phyloP scores from a whole-genome alignment of 495 filamentous ascomycete species.

The Penicillium riverlandense region DNA sequence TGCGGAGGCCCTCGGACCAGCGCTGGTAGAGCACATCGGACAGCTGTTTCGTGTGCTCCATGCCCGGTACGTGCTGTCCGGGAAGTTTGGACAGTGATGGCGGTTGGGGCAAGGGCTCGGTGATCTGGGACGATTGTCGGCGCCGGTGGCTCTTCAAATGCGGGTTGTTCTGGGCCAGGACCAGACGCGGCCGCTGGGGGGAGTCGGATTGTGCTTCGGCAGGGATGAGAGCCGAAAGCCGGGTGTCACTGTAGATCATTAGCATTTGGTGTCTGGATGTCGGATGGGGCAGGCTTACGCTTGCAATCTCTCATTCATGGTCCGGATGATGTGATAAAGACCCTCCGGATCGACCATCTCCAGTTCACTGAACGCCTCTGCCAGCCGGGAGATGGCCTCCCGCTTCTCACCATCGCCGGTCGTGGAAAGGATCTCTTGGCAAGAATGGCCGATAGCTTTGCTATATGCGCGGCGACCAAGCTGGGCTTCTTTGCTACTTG shows the following conservation, averaged over 20 bases:
- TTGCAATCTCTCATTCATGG: constrained; percentile 55
- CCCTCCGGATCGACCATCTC: constrained; percentile 89
- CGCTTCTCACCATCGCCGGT: constrained; percentile 67
- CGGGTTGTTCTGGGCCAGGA: constrained; percentile 76
- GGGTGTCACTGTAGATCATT: constrained; percentile 37
- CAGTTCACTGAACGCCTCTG: constrained; percentile 75
- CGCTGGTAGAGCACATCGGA: constrained; percentile 84
- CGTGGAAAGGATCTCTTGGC: constrained; percentile 76
- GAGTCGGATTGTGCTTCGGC: constrained; percentile 33
- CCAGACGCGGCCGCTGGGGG: constrained; percentile 53
- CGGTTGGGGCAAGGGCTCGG: constrained; percentile 27
- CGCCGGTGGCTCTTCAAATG: constrained; percentile 72
- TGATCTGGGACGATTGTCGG: constrained; percentile 50
- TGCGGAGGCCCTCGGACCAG: constrained; percentile 80
- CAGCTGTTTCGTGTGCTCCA: constrained; percentile 87
- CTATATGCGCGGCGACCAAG: constrained; percentile 73
- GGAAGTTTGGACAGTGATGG: constrained; percentile 34
- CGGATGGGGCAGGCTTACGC: constrained; percentile 18
- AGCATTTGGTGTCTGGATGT: background rate
- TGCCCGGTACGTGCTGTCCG: constrained; percentile 54
- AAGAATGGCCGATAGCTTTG: constrained; percentile 68
- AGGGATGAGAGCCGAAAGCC: constrained; percentile 42
- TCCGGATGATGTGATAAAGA: constrained; percentile 71
- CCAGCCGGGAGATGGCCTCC: constrained; percentile 71
- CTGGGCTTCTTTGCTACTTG: constrained; percentile 66